Percentiles rank a stretch among this genome's conserved stretches.
Conservation (phyloP, 805 yeast species). For the Cyberlindnera euphorbiae region DNA sequence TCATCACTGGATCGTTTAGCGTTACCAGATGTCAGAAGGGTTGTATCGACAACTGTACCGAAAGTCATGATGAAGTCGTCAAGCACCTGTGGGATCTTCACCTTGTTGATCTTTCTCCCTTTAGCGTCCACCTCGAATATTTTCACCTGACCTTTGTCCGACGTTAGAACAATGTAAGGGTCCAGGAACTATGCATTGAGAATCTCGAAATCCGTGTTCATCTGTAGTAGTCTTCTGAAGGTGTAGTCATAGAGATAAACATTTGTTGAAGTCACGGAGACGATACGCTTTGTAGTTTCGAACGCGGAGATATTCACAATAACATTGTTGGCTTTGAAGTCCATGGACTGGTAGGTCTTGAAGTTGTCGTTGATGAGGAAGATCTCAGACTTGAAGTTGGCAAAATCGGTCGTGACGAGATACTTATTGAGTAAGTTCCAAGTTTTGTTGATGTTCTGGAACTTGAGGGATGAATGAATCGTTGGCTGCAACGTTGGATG, state of each 20-base stretch:
- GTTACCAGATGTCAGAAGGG: constrained; percentile 33
- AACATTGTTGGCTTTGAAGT: constrained; percentile 55
- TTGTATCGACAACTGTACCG: constrained; percentile 56
- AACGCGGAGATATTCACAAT: constrained; percentile 67
- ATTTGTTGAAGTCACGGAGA: constrained; percentile 70
- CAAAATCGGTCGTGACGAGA: constrained; percentile 66
- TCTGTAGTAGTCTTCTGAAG: constrained; percentile 48
- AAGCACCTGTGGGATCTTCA: constrained; percentile 32
- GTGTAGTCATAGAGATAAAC: constrained; percentile 58
- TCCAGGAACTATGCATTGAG: constrained; percentile 59
- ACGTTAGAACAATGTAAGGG: constrained; percentile 57
- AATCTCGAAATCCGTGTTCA: constrained; percentile 55
- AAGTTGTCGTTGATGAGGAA: constrained; percentile 60
- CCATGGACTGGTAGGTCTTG: constrained; percentile 54
- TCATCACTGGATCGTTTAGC: constrained; percentile 24
- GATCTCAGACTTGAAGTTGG: constrained; percentile 60
- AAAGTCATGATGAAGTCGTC: constrained; percentile 56
- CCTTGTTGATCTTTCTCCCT: constrained; percentile 32
- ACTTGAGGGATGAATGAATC: constrained; percentile 62
- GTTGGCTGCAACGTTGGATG: constrained; percentile 66
- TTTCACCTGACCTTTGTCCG: constrained; percentile 66
- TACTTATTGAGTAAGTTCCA: constrained; percentile 69
- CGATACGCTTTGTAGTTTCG: constrained; percentile 48
- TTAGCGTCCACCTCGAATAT: constrained; percentile 42
- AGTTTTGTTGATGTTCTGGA: constrained; percentile 65